Base-by-base conservation (phyloP, 331 rosid genomes). In the Quercus phellos region DNA sequence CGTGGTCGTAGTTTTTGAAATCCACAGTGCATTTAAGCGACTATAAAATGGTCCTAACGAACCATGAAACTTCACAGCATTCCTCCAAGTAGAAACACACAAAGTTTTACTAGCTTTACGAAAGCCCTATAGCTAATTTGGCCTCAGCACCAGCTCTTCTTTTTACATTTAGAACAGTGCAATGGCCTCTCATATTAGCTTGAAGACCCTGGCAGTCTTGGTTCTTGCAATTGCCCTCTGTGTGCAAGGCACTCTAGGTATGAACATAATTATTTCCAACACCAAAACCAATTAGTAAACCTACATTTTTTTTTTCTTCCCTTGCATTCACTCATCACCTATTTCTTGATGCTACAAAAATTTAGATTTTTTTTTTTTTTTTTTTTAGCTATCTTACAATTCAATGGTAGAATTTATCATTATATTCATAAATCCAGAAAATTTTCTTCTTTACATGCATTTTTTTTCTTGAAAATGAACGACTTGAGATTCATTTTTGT, bases 171-270 rank as follows among this genome's bases (percentile, higher is more conserved):
- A 34, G 17, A 51, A 17, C 19, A 1, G 6, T 8, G 30, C 51
- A 54, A 88, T 89, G 92, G 90, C 90, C 84, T 29, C 85, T 18
- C 84, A 81, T 64, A 74, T 74, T 76, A 72, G 86, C 84, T 83
- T 81, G 51, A 73, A 14, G 63, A 73, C 73, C 78, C 80, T 91
- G 26, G 75, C 77, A 5, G 42, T 88, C 53, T 21, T 82, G 24
- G 77, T 67, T 61, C 59, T 91, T 73, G 77, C 85, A 13, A 70
- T 86, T 73, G 80, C 83, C 43, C 42, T 85, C 19, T 53, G 74
- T 1, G 83, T 85, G 22, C 85, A 88, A 82, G 85, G 82, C 78
- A 79, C 89, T 50, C 80, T 84, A n/a, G 96, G 93, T 32, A 27
- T 29, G 35, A 5, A 5, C 42, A 56, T 56, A 21, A 21, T 61